A percentile compares a stretch with the other conserved stretches of the same genome.
Conservation (phyloP, 352 stramenopile species). For the Phytophthora cactorum region DNA sequence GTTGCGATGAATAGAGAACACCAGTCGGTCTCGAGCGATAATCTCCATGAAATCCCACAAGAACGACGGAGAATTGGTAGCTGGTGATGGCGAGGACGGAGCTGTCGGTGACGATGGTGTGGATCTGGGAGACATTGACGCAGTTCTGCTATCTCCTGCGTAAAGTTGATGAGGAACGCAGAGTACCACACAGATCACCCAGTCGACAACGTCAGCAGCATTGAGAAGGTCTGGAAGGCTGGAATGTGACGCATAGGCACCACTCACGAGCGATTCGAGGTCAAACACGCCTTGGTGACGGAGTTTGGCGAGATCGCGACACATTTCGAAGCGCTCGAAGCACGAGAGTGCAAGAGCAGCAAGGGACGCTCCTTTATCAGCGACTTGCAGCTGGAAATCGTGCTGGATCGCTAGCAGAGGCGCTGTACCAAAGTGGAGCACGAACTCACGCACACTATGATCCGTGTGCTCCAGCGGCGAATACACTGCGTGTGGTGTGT, state of each 20-base stretch:
- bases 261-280: slow-evolving; percentile 43
- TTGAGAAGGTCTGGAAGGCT: slow-evolving; percentile 31
- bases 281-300: slow-evolving; percentile 62
- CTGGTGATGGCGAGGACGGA: not conserved
- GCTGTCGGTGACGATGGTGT: not conserved
- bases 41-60: slow-evolving; percentile 69
- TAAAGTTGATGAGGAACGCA: slow-evolving; percentile 54
- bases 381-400: slow-evolving; percentile 54
- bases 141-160: not conserved
- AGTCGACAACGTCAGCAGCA: slow-evolving; percentile 39
- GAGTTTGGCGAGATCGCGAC: slow-evolving; percentile 56
- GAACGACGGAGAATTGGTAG: slow-evolving; percentile 11
- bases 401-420: slow-evolving; percentile 64
- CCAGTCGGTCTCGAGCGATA: slow-evolving; percentile 53
- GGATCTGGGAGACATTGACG: slow-evolving; percentile 12
- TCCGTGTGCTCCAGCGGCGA: slow-evolving; percentile 44
- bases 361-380: slow-evolving; percentile 26
- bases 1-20: slow-evolving; percentile 51
- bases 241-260: slow-evolving; percentile 33
- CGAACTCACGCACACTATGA: slow-evolving; percentile 58
- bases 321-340: slow-evolving; percentile 53
- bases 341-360: slow-evolving; percentile 61
- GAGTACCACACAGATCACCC: slow-evolving; percentile 63
- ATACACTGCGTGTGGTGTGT: slow-evolving; percentile 15
- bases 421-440: slow-evolving; percentile 63